Percentiles rank a stretch among this genome's conserved stretches.
Conservation (phyloP, 2,329 filamentous ascomycete species). For the Colletotrichum sp. region DNA sequence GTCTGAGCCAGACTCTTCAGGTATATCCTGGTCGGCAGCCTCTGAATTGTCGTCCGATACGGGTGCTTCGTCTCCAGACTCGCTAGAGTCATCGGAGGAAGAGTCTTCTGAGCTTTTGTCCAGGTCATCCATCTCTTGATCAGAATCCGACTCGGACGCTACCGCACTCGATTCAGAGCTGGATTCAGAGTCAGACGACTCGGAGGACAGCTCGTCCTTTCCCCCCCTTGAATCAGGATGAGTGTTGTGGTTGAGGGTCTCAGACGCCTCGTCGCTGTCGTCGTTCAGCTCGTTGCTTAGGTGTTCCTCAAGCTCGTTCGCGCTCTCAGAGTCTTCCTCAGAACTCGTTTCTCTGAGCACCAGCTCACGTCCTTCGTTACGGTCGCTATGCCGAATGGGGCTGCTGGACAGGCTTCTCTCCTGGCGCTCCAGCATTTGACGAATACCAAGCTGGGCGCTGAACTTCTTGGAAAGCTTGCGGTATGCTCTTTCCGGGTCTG, state of each 20-base stretch:
- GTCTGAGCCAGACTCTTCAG: conserved; percentile 14
- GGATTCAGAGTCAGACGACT: conserved; percentile 37
- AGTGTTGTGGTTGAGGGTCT: not conserved
- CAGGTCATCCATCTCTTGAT: not conserved
- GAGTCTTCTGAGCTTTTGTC: not conserved
- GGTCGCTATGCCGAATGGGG: not conserved
- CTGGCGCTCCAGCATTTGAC: conserved; percentile 35
- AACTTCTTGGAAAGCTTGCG: conserved; percentile 33
- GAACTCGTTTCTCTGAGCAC: not conserved
- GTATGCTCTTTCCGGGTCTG: conserved; percentile 43
- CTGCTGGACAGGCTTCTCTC: not conserved
- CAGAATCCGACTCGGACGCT: not conserved
- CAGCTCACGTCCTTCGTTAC: not conserved
- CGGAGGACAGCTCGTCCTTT: conserved; percentile 22
- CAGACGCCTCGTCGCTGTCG: not conserved
- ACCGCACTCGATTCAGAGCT: conserved; percentile 28
- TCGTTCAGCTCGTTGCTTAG: not conserved
- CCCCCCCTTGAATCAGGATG: conserved; percentile 8
- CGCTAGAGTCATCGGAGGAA: not conserved
- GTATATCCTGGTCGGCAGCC: not conserved
- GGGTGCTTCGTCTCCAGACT: not conserved
- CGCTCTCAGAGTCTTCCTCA: not conserved
- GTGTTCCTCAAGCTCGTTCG: not conserved
- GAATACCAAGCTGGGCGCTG: conserved; percentile 30
- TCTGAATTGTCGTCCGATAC: not conserved